Conservation (phyloP, 192 early-diverging fungal genomes). For the Endogone sp. region DNA sequence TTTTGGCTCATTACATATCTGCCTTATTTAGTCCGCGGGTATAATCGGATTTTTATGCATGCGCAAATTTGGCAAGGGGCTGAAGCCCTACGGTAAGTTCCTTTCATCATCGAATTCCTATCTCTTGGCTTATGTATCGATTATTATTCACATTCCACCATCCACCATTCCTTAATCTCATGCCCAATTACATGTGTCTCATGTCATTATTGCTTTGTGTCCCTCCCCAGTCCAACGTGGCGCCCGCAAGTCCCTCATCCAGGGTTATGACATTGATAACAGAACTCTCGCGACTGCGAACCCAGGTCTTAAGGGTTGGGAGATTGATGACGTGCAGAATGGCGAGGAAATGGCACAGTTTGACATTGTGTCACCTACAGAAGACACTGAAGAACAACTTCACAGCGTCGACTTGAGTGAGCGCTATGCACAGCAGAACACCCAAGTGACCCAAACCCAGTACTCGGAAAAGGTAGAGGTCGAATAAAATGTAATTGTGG, state of each 20-base stretch:
- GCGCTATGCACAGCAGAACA: neutral
- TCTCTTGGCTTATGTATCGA: too few species aligned
- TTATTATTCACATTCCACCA: neutral
- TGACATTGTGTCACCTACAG: neutral
- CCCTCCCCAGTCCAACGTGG: neutral
- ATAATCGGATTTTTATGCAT: conserved; percentile 21
- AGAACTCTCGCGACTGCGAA: neutral
- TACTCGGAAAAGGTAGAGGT: too few species aligned
- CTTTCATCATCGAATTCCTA: neutral
- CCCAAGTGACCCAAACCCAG: too few species aligned
- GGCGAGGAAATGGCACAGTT: neutral
- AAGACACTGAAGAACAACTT: neutral
- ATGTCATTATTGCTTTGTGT: too few species aligned
- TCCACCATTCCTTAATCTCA: neutral
- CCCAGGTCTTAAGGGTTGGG: neutral
- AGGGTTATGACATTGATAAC: neutral
- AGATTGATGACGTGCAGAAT: neutral
- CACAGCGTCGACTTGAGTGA: neutral
- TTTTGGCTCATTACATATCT: conserved; percentile 16
- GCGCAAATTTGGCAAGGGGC: conserved; percentile 27
- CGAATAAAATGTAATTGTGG: too few species aligned
- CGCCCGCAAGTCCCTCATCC: neutral
- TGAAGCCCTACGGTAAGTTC: conserved; percentile 28
- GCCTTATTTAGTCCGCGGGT: conserved; percentile 12
- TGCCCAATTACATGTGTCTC: too few species aligned